phyloP scores from a whole-genome alignment of 495 filamentous ascomycete species.

The Neurospora sp. region DNA sequence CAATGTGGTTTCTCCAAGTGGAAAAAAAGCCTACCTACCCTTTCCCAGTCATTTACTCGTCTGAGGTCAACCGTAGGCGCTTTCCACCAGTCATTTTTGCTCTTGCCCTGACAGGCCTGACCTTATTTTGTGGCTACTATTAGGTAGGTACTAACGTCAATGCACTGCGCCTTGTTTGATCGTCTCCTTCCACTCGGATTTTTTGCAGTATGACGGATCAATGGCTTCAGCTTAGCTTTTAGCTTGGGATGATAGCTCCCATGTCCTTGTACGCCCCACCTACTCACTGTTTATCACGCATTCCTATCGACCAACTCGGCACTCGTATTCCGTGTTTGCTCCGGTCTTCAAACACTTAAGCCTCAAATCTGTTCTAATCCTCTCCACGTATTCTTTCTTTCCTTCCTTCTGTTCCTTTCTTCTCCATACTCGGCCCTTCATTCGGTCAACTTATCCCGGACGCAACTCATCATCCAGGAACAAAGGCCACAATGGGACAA shows the following conservation, averaged over 20 bases:
- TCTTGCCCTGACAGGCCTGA: background rate
- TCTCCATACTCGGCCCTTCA: background rate
- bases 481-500: constrained; percentile 16
- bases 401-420: background rate
- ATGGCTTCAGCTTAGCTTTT: background rate
- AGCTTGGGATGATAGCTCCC: background rate
- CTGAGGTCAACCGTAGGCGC: background rate
- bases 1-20: background rate
- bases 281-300: background rate
- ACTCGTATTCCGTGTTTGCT: background rate
- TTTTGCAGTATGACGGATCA: background rate
- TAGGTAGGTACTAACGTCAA: background rate
- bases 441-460: background rate
- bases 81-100: background rate
- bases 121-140: background rate
- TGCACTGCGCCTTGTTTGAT: background rate
- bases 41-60: background rate
- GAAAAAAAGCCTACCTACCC: background rate
- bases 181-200: background rate
- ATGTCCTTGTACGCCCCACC: background rate
- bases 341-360: background rate
- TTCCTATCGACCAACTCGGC: background rate
- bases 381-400: background rate
- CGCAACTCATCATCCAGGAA: background rate
- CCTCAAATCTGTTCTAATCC: background rate